phyloP scores from a whole-genome alignment of 192 early-diverging fungal species.

The Haplosporangium gracile region DNA sequence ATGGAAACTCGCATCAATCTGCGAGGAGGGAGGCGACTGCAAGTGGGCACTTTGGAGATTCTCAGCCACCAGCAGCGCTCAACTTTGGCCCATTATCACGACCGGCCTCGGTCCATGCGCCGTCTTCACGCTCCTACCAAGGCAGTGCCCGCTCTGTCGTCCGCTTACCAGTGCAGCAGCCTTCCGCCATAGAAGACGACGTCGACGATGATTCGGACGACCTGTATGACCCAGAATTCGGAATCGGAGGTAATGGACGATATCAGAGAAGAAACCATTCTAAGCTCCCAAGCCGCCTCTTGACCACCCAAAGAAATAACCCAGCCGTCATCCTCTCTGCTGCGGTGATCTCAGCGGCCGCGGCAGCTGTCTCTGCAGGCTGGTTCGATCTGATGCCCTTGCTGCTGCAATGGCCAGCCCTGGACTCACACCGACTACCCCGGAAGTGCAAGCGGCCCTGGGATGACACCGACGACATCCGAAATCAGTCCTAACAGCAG shows the following conservation, averaged over 20 bases:
- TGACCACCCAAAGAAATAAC: background rate
- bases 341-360: slow-evolving; percentile 36
- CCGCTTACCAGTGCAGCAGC: too few species aligned
- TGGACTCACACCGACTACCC: background rate
- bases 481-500: background rate
- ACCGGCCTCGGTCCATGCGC: background rate
- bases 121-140: too few species aligned
- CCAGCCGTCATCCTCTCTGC: slow-evolving; percentile 17
- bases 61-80: background rate
- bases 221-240: slow-evolving; percentile 45
- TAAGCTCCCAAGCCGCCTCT: background rate
- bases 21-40: background rate
- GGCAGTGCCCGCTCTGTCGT: background rate
- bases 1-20: background rate
- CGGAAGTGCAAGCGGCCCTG: background rate
- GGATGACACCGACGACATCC: background rate
- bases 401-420: slow-evolving; percentile 20
- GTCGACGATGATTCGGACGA: slow-evolving; percentile 25
- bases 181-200: background rate
- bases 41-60: background rate
- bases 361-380: slow-evolving; percentile 26
- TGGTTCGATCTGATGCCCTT: slow-evolving; percentile 37
- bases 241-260: slow-evolving; percentile 26
- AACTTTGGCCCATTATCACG: background rate
- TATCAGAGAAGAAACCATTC: background rate